Base-by-base conservation (phyloP, 208 protist genomes). In the Trypanosomatidae sp. region DNA sequence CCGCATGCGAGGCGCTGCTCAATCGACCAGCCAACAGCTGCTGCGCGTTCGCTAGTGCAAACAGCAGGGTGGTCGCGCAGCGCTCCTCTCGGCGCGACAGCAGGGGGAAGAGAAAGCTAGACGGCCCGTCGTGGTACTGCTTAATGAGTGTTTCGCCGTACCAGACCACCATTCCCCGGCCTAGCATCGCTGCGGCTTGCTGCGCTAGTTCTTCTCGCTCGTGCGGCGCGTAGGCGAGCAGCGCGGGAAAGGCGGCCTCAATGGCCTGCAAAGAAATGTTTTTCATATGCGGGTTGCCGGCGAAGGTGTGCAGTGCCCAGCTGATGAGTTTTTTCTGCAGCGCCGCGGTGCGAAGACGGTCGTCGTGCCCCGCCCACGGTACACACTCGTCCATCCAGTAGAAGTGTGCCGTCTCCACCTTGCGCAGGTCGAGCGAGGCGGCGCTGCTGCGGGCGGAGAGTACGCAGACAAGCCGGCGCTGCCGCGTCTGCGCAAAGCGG, bases 321-420 rank as follows among this genome's bases (percentile, higher is more conserved):
- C 69, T 53, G 13, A 60, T 46, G 22, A 80, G 6, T 0, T 36
- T n/a, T 15, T 72, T 70, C 50, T 76, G 69, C 36, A 75, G n/a
- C 1, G 47, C 39, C 0, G n/a, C 5, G n/a, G 13, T 22, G 12
- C 7, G 30, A 12, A 22, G 19, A 1, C 17, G 2, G 1, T 49
- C 52, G 22, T 0, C 65, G 30, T 58, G 41, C 30, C 7, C 1
- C 0, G 56, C 9, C 9, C 39, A 0, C 2, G 76, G 66, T 49
- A 56, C 30, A 65, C 65, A 75, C 56, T 80, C 70, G 33, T 80
- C 70, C 70, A 76, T 60, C 69, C 76, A 80, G 56, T 71, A 69
- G 25, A 76, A 80, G 43, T 70, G 53, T 13, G 52, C 47, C 19
- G 19, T 49, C 13, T 68, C 65, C 28, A 72, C 76, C 3, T 10